Evolutionary conservation across 805 yeast genomes (phyloP), one percentile per base, ranked within the genome.

Genomic region (Pichia cephalocereana): DNA sequence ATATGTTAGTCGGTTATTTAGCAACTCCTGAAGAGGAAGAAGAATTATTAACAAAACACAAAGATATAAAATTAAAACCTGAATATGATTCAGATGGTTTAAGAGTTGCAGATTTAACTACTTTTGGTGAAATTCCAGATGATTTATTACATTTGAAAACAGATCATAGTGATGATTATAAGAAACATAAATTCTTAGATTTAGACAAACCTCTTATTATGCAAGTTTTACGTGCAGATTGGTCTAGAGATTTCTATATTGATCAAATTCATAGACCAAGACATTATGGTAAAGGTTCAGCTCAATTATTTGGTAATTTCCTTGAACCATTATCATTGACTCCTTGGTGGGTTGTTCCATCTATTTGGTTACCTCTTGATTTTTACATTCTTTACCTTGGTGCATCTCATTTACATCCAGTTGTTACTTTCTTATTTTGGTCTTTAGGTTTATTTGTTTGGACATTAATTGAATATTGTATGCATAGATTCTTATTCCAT

Each of bases 231-330:
- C 72, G 77, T 52, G 80, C 89, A 40, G 74, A 76, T 36, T 93
- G 89, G 73, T 62, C 85, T 40, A 91, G 86, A 63, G 95, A 87
- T 40, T 91, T 93, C 61, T 93, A 93, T 66, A 73, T 93, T 61
- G 96, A 89, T 63, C 97, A 93, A 68, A 93, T 93, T 40, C 99
- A 93, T 67, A 81, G 97, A 68, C 99, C 99, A 46, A 82, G 99
- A 64, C 99, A 93, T 67, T 93, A 90, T 63, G 98, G 98, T 55
- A 82, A 89, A 63, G 97, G 96, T 11, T 87, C 96, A 4, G 99
- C 99, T 12, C 96, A 90, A 8, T 65, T 93, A 47, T 93, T 93
- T 66, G 99, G 99, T 44, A 89, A 90, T 67, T 86, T 91, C 66
- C 70, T 93, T 51, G 99, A 93, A 68, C 97, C 97, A 6, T 62